Base-by-base conservation (phyloP, 352 stramenopile genomes). In the Globisporangium lucens region DNA sequence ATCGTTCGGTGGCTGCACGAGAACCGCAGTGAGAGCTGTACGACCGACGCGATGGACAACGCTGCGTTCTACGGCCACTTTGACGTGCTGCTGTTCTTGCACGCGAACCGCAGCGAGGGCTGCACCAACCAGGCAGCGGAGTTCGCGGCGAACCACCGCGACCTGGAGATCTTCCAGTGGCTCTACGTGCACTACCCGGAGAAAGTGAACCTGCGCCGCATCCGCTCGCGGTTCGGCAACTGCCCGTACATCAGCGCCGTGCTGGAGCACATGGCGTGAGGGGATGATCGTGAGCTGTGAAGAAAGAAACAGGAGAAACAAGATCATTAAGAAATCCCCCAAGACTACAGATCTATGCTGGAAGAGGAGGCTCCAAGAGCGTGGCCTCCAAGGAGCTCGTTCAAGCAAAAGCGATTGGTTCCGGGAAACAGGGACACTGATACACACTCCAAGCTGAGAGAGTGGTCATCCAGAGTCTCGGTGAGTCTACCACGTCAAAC, bases 51-150 rank as follows among this genome's bases (percentile, higher is more conserved):
- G n/a, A 75, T 78, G 69, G 72, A 78, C 56, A 71, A 74, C 36
- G 72, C 72, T 7, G 69, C 66, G 22, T 67, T 67, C n/a, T 73
- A 74, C 43, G 72, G 72, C 8, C 58, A 76, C 66, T 70, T 74
- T 22, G 58, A 76, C n/a, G 66, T 78, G 5, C 43, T 78, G 38
- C 36, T 61, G 20, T 78, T 73, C 29, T 12, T 75, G 15, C 65
- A 75, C 47, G 36, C 24, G 53, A 22, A 73, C 47, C 68, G 63
- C 20, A 24, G 12, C 12, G 68, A 74, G 43, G 66, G 69, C 20
- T 73, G 58, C 47, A 73, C 59, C 9, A 24, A 63, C 29, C 56
- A 74, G 17, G 69, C 72, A 10, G 71, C 71, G 24, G 69, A 78
- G 41, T 74, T 72, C 53, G 71, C 67, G 3, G 63, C 47, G 29